Evolutionary conservation across 1,284 basidiomycete genomes (phyloP).

Genomic region (Cryptococcus maquisensis): DNA sequence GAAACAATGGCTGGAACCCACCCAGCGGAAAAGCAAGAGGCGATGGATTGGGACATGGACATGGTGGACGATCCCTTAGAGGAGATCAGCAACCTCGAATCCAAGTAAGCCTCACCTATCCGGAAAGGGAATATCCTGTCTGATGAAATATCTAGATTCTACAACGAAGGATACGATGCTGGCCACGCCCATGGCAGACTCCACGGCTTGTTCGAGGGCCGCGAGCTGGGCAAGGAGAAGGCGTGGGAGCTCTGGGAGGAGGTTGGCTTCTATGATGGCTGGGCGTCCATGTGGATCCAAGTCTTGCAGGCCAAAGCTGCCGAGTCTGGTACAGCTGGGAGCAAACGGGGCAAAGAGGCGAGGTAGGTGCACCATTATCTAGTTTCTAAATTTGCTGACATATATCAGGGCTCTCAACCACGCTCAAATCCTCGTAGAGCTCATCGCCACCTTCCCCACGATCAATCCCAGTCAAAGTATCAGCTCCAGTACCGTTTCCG

Average conservation of each 20-base stretch:
- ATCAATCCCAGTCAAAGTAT: conserved; percentile 56
- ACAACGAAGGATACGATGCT: conserved; percentile 67
- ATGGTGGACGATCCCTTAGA: conserved; percentile 11
- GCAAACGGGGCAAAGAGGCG: conserved; percentile 25
- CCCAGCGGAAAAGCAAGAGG: not conserved
- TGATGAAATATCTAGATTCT: conserved; percentile 59
- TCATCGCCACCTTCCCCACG: conserved; percentile 71
- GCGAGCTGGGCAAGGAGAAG: conserved; percentile 83
- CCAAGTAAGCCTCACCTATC: conserved; percentile 11
- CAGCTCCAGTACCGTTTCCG: not conserved
- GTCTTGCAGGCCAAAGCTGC: conserved; percentile 42
- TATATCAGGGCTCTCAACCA: conserved; percentile 58
- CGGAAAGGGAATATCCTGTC: not conserved
- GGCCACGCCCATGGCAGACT: conserved; percentile 79
- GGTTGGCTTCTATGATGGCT: conserved; percentile 85
- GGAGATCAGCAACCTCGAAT: conserved; percentile 18
- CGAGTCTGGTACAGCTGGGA: not conserved
- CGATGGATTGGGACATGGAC: conserved; percentile 5
- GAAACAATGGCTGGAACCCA: no score
- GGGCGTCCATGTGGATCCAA: conserved; percentile 65
- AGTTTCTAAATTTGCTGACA: not conserved
- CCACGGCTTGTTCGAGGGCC: conserved; percentile 86
- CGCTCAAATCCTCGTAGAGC: conserved; percentile 62
- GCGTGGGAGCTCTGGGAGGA: conserved; percentile 95
- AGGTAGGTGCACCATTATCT: conserved; percentile 20